phyloP scores from a whole-genome alignment of 345 rosid genomes.

The Ceriops tagal region DNA sequence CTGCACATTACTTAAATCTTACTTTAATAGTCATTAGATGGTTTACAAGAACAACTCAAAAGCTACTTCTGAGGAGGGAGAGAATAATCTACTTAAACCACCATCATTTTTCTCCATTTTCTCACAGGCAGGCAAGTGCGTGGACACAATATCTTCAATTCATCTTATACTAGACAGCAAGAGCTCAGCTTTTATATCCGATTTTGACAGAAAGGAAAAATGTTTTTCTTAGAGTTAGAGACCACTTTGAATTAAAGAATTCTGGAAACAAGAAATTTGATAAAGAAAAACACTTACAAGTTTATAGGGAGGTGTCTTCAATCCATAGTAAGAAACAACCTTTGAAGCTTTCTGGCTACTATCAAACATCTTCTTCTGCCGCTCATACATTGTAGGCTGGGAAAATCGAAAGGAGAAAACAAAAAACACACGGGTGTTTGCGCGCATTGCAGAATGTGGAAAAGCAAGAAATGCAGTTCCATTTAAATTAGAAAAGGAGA shows the following conservation, averaged over 20 bases:
- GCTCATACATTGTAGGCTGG: not conserved
- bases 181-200: not conserved
- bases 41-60: too few relatives aligned
- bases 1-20: too few relatives aligned
- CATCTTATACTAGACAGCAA: too few relatives aligned
- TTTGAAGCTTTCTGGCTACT: conserved; percentile 38
- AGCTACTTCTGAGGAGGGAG: too few relatives aligned
- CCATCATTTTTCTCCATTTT: too few relatives aligned
- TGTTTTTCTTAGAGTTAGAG: not conserved
- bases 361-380: conserved; percentile 34
- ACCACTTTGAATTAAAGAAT: not conserved
- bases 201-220: not conserved
- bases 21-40: too few relatives aligned
- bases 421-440: not conserved
- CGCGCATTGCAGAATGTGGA: too few relatives aligned
- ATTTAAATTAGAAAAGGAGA: too few relatives aligned
- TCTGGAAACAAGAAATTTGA: not conserved
- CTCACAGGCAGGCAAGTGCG: too few relatives aligned
- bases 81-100: too few relatives aligned
- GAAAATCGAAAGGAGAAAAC: conserved; percentile 9
- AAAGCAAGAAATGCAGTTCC: too few relatives aligned
- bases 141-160: too few relatives aligned
- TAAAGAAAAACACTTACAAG: conserved; percentile 48
- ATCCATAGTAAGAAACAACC: conserved; percentile 62
- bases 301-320: conserved; percentile 83